phyloP scores from a whole-genome alignment of 139 green algal species.

The Gonium pectorale region DNA sequence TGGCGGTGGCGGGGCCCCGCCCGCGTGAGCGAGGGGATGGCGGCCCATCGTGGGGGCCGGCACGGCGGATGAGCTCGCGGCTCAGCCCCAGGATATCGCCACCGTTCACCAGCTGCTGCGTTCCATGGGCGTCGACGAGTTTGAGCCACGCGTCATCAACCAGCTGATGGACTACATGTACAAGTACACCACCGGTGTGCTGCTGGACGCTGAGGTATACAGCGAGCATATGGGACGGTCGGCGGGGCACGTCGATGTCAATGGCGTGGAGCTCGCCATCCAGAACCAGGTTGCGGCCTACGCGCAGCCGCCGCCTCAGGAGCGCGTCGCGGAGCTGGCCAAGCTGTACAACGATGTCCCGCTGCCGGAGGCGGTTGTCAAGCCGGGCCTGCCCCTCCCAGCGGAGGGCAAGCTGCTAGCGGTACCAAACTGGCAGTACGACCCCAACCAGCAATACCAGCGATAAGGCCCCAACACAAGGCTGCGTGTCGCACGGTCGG shows the following conservation, averaged over 20 bases:
- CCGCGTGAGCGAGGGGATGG: too few species aligned
- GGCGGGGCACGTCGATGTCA: conserved; percentile 59
- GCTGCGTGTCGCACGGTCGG: too few species aligned
- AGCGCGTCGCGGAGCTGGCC: conserved; percentile 52
- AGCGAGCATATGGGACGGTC: conserved; percentile 47
- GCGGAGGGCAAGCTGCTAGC: conserved; percentile 46
- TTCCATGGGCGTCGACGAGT: conserved; percentile 79
- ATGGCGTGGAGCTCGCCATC: conserved; percentile 80
- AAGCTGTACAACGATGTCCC: conserved; percentile 56
- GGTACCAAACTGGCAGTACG: conserved; percentile 56
- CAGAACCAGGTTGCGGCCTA: conserved; percentile 49
- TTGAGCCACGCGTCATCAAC: conserved; percentile 83
- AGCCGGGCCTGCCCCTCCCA: conserved; percentile 53
- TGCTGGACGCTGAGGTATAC: conserved; percentile 81
- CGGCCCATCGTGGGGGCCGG: too few species aligned
- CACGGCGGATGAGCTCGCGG: too few species aligned
- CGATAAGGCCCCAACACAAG: too few species aligned
- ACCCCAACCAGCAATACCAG: conserved; percentile 39
- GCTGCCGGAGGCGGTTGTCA: conserved; percentile 55
- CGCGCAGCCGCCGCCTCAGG: conserved; percentile 64
- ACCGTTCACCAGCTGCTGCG: conserved; percentile 55
- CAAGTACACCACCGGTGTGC: conserved; percentile 77
- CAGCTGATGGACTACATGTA: conserved; percentile 88
- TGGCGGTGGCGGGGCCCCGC: too few species aligned
- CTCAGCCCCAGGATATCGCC: conserved; percentile 37